Percentiles rank a stretch among this genome's conserved stretches.
These are phyloP conservation scores for Porcisia deanei DNA, from an alignment of 208 protist genomes.

Conservation along the genomic window DNA sequence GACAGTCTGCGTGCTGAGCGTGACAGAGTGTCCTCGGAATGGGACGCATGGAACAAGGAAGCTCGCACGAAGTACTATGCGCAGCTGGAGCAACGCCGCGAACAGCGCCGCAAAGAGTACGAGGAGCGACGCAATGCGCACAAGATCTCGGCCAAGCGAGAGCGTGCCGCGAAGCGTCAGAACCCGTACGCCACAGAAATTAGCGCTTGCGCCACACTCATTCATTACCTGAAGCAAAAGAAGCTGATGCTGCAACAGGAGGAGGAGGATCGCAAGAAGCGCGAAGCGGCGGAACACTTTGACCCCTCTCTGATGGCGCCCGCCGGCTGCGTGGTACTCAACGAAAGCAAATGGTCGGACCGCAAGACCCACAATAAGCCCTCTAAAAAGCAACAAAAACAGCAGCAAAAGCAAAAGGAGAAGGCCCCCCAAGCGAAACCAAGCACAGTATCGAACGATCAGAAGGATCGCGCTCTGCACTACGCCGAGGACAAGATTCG, in stretches of 20 bases:
- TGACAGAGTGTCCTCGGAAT: constrained; percentile 38
- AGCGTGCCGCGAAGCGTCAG: constrained; percentile 49
- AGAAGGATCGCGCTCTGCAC: constrained; percentile 44
- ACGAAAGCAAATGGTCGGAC: constrained; percentile 60
- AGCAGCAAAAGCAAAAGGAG: constrained; percentile 26
- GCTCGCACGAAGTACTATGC: constrained; percentile 60
- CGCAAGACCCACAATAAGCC: constrained; percentile 28
- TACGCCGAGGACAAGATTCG: constrained; percentile 72
- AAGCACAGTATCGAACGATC: constrained; percentile 4
- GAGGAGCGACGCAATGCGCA: constrained; percentile 56
- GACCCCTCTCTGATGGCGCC: constrained; percentile 59
- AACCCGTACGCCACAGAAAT: constrained; percentile 74
- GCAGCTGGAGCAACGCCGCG: constrained; percentile 57
- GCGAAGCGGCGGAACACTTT: constrained; percentile 62
- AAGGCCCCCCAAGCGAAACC: constrained; percentile 8
- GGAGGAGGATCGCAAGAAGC: constrained; percentile 45
- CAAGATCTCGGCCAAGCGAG: constrained; percentile 57
- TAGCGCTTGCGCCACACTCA: constrained; percentile 48
- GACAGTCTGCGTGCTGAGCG: constrained; percentile 44
- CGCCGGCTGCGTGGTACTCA: constrained; percentile 65
- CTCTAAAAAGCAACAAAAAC: constrained; percentile 37
- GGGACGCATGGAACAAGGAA: constrained; percentile 72
- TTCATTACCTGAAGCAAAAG: constrained; percentile 71
- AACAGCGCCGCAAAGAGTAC: constrained; percentile 49
- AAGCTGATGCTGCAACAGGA: constrained; percentile 65